A percentile compares a stretch with the other conserved stretches of the same genome.
Conservation (phyloP, 495 filamentous ascomycete species). For the Friedmanniomyces simplex region DNA sequence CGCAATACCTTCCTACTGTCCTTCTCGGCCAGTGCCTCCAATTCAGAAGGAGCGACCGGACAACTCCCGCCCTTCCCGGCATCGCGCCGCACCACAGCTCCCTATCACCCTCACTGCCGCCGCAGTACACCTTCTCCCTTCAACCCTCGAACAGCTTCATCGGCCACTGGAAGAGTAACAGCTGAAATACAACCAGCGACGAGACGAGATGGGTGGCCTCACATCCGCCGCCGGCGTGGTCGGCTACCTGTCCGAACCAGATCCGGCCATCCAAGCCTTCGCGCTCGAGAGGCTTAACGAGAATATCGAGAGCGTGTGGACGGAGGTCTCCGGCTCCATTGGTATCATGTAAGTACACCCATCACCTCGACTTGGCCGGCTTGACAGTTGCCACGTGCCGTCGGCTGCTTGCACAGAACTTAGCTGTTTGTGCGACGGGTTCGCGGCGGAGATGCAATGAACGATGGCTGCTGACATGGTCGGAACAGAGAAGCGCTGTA, state of each 20-base stretch:
- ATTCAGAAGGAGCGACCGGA: background rate
- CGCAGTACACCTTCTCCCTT: background rate
- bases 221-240: conserved; percentile 90
- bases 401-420: background rate
- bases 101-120: background rate
- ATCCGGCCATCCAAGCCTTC: conserved; percentile 83
- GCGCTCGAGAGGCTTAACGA: conserved; percentile 89
- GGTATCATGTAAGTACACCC: conserved; percentile 71
- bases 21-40: background rate
- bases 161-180: background rate
- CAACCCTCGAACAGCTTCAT: background rate
- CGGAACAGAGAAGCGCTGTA: conserved; percentile 79
- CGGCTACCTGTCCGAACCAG: conserved; percentile 89
- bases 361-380: background rate
- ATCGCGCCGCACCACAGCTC: background rate
- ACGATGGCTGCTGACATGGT: background rate
- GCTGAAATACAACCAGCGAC: background rate
- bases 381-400: conserved; percentile 5
- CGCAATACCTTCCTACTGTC: background rate
- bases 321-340: conserved; percentile 84
- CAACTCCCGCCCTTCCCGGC: background rate
- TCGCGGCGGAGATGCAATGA: background rate
- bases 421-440: background rate
- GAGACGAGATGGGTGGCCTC: conserved; percentile 68
- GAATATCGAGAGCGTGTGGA: conserved; percentile 92